Percentiles rank a stretch among this genome's conserved stretches.
Evolutionary conservation across 768 basidiomycete genomes (phyloP).

Genomic region (Kwoniella pini): DNA sequence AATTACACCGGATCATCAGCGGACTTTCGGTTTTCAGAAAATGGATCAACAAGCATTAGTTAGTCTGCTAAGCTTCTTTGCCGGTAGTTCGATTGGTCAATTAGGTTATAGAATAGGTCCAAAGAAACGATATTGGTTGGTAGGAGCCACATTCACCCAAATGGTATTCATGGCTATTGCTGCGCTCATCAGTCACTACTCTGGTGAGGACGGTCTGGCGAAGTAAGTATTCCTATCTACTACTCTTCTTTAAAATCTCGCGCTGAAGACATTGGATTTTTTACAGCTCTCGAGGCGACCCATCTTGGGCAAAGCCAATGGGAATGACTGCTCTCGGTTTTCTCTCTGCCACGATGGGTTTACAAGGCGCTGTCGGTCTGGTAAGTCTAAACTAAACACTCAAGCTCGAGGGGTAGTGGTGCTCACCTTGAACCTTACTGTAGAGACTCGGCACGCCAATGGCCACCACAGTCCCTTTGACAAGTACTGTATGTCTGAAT

Average conservation of each 20-base stretch:
- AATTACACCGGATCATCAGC: constrained; percentile 60
- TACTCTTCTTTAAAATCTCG: background rate
- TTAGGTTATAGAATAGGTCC: constrained; percentile 74
- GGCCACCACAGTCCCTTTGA: constrained; percentile 61
- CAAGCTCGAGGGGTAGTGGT: background rate
- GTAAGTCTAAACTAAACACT: background rate
- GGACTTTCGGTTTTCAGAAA: constrained; percentile 64
- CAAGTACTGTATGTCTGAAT: constrained; percentile 47
- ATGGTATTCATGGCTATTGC: constrained; percentile 73
- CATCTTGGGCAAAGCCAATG: constrained; percentile 64
- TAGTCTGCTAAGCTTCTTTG: constrained; percentile 72
- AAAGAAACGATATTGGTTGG: constrained; percentile 72
- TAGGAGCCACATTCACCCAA: constrained; percentile 70
- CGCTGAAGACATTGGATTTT: background rate
- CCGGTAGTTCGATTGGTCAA: constrained; percentile 73
- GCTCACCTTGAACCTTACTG: background rate
- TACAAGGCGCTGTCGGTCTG: constrained; percentile 58
- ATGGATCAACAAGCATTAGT: constrained; percentile 81
- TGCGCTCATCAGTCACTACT: constrained; percentile 71
- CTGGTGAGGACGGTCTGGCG: constrained; percentile 57
- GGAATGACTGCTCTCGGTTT: constrained; percentile 74
- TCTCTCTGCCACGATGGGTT: constrained; percentile 74
- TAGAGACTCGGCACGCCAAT: constrained; percentile 42
- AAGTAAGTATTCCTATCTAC: constrained; percentile 22
- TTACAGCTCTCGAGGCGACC: constrained; percentile 31